Base-by-base conservation (phyloP, 202 grass and related monocot species). In the Zizania palustris region DNA sequence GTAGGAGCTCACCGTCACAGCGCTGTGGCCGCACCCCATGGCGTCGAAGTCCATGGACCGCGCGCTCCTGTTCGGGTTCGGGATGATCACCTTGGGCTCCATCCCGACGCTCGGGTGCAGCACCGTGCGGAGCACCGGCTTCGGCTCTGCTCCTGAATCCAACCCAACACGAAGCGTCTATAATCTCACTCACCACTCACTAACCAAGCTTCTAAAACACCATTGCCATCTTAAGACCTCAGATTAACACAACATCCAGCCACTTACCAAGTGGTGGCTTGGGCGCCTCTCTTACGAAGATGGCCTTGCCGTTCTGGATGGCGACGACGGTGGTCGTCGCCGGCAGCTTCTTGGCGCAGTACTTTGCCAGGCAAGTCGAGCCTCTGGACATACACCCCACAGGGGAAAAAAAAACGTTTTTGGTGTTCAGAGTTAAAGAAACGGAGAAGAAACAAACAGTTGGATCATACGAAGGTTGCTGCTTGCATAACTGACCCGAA, bases 301-400 rank as follows among this genome's bases (percentile, higher is more conserved):
- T 68, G 34, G 72, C 82, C 83, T 90, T 99, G 68, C 89, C 90
- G 80, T 92, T 81, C 40, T 96, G 85, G 85, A 99, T 84, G 75
- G 87, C 84, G 54, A 99, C 71, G 69, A 99, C 55, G 60, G 78
- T 79, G 77, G 89, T 93, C 60, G 85, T 96, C 81, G 78, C 16
- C 78, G 96, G 96, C 11, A 99, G 88, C 74, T 96, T 92, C 89
- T 84, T 90, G 71, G 89, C 87, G 58, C 89, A 96, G 80, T 96
- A 99, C 81, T 96, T 99, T 10, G 96, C 89, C 15, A 99, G 54
- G 78, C 74, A 85, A 61, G 85, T 80, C 71, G 89, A 83, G 21
- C 92, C 78, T 45, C 96, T 99, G 85, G 57, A 28, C 54, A 45
- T 44, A 48, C 35, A 62, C 36, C 40, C 14, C 21, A 62, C 33